A percentile compares a stretch with the other conserved stretches of the same genome.
These are phyloP conservation scores for Leccinum fuscescens DNA, from an alignment of 1,284 basidiomycete genomes.

Conservation along the genomic window DNA sequence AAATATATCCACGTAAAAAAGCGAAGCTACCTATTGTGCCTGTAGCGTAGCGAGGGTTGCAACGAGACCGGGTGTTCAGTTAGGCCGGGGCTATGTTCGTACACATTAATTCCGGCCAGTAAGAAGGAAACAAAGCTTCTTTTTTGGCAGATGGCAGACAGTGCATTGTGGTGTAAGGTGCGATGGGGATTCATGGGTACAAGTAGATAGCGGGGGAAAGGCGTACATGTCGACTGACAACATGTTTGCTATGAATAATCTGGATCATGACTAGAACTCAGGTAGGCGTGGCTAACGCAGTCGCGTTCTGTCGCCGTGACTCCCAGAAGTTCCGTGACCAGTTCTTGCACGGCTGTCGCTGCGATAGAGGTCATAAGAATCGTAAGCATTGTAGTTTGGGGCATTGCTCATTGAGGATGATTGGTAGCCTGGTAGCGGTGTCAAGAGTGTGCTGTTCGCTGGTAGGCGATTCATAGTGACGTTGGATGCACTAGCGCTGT, in stretches of 20 bases:
- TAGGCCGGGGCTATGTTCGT: neutral
- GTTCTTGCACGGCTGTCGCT: constrained; percentile 22
- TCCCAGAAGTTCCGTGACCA: constrained; percentile 18
- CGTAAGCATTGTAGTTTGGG: constrained; percentile 15
- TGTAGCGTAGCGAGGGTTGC: constrained; percentile 12
- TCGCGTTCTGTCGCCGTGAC: constrained; percentile 26
- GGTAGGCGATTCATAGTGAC: constrained; percentile 35
- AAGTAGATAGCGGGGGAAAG: neutral
- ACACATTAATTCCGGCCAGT: constrained; percentile 9
- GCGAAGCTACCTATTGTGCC: constrained; percentile 19
- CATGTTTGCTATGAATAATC: constrained; percentile 6
- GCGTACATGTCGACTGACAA: neutral
- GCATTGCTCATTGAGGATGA: constrained; percentile 19
- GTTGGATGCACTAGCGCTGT: constrained; percentile 13
- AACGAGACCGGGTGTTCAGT: constrained; percentile 6
- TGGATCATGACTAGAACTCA: constrained; percentile 10
- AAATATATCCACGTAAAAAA: constrained; percentile 27
- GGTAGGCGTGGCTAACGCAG: constrained; percentile 20
- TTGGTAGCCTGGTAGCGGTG: constrained; percentile 47
- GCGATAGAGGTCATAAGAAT: constrained; percentile 22
- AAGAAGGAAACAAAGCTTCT: constrained; percentile 5
- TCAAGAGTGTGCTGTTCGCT: constrained; percentile 49
- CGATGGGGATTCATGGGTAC: neutral
- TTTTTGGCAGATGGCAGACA: constrained; percentile 5
- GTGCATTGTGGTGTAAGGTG: constrained; percentile 1